Conservation (phyloP, 768 basidiomycete genomes). For the Hygrophoropsis aurantiaca region DNA sequence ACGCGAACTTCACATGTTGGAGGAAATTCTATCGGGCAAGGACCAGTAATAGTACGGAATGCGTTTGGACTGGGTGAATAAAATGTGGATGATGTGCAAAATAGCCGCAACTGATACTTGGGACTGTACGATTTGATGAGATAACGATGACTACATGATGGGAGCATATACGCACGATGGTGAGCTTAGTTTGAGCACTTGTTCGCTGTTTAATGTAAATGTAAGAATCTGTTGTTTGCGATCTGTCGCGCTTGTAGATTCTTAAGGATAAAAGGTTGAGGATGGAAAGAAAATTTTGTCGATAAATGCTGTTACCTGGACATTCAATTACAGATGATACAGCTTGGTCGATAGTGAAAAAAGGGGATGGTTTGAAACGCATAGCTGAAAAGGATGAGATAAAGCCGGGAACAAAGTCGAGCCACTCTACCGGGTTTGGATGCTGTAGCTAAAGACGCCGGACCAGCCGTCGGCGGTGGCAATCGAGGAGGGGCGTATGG, state of each 20-base stretch:
- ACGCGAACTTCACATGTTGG: constrained; percentile 89
- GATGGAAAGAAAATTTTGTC: not conserved
- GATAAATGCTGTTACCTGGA: constrained; percentile 54
- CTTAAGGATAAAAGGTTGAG: constrained; percentile 33
- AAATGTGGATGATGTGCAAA: constrained; percentile 84
- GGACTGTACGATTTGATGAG: constrained; percentile 39
- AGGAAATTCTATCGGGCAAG: constrained; percentile 88
- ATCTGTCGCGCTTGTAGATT: constrained; percentile 78
- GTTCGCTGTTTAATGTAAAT: constrained; percentile 69
- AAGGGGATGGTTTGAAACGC: constrained; percentile 80
- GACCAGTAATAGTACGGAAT: constrained; percentile 50
- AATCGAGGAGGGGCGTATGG: constrained; percentile 64
- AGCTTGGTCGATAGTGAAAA: constrained; percentile 64
- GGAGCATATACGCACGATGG: constrained; percentile 44
- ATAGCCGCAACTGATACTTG: constrained; percentile 80
- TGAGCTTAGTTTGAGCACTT: constrained; percentile 57
- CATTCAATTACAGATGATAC: constrained; percentile 72
- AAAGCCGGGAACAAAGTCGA: not conserved
- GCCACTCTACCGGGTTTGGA: constrained; percentile 27
- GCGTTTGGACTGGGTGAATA: constrained; percentile 49
- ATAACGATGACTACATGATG: not conserved
- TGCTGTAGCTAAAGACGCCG: constrained; percentile 32
- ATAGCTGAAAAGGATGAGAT: constrained; percentile 46
- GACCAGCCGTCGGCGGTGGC: constrained; percentile 34
- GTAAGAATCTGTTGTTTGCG: constrained; percentile 60